Evolutionary conservation across 371 early-diverging fungal species (phyloP), one percentile per base, ranked within the genome.

Genomic region (Mucor indicus): DNA sequence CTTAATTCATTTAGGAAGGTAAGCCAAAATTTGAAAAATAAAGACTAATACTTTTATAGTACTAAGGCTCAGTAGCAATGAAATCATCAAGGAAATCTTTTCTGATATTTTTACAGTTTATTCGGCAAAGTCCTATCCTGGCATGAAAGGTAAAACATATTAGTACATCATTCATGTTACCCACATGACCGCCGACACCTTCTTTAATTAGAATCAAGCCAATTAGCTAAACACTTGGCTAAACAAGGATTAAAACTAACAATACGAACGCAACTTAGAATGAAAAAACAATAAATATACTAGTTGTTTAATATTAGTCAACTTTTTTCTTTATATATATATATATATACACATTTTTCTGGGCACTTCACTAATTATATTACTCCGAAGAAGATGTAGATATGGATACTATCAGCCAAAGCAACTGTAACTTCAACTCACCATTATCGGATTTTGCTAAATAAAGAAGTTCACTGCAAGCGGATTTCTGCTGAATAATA

Each of bases 211-310:
- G 80, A 73, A 57, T 84, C 86, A 1, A 86, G 84, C 4, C 64
- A 64, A 17, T 55, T 88, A 0, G 82, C 86, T 6, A 77, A 74
- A 53, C 75, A 79, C 52, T 82, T 88, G 44, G 81, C 82, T 6
- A 68, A 64, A 31, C 85, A 86, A 64, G 85, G 86, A 11, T 67
- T 85, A 13, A 76, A 80, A 48, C 72, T 85, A 42, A 81, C 85
- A 10, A 77, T 89, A 20, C 74, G 85, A 6, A 78, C 68, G 9
- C 56, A 56, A 25, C 23, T 41, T 30, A 48, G 64, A 23, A 27
- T 40, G 3, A 64, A 58, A 44, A 53, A 50, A 36, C 41, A 44
- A 17, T 31, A 56, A 25, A 22, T 32, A 38, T 31, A 48, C n/a
- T n/a, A n/a, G n/a, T n/a, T n/a, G n/a, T n/a, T n/a, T n/a, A n/a